Evolutionary conservation across 2,329 filamentous ascomycete species (phyloP).

Genomic region (Botrytis byssoidea): DNA sequence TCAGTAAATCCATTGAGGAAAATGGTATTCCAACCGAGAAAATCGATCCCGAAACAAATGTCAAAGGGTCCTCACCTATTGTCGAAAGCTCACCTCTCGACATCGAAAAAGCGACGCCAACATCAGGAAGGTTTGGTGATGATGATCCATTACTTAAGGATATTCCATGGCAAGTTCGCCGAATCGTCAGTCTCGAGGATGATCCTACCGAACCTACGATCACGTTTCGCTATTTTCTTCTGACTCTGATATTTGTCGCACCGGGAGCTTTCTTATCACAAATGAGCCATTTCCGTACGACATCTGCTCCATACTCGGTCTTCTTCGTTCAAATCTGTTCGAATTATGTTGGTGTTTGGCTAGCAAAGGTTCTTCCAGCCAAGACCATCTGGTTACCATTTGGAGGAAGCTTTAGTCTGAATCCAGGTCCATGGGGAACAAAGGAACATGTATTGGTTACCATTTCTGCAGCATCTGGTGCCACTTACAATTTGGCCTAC

Average conservation of each 20-base stretch:
- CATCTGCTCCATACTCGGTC: conserved; percentile 52
- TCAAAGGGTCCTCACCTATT: conserved; percentile 26
- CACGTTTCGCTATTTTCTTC: conserved; percentile 59
- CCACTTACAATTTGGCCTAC: conserved; percentile 52
- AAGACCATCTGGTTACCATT: conserved; percentile 46
- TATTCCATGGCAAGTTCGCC: conserved; percentile 54
- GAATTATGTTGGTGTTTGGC: conserved; percentile 47
- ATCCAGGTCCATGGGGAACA: conserved; percentile 36
- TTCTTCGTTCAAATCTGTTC: conserved; percentile 59
- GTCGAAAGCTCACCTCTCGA: conserved; percentile 42
- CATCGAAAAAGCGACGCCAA: conserved; percentile 12
- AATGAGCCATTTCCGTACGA: conserved; percentile 57
- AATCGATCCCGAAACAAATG: neutral
- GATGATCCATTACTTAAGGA: conserved; percentile 53
- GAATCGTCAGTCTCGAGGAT: conserved; percentile 56
- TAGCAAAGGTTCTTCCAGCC: conserved; percentile 46
- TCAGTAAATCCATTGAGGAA: conserved; percentile 10
- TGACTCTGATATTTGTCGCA: conserved; percentile 54
- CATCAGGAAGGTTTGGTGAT: conserved; percentile 35
- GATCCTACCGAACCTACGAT: conserved; percentile 55
- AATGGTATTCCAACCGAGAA: neutral
- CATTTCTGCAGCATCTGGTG: conserved; percentile 53
- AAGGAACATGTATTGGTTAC: conserved; percentile 38
- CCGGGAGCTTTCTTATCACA: conserved; percentile 58
- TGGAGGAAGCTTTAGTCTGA: conserved; percentile 43